phyloP scores from a whole-genome alignment of 1,284 basidiomycete genomes.

The Leccinum olivaceoglutinosum region DNA sequence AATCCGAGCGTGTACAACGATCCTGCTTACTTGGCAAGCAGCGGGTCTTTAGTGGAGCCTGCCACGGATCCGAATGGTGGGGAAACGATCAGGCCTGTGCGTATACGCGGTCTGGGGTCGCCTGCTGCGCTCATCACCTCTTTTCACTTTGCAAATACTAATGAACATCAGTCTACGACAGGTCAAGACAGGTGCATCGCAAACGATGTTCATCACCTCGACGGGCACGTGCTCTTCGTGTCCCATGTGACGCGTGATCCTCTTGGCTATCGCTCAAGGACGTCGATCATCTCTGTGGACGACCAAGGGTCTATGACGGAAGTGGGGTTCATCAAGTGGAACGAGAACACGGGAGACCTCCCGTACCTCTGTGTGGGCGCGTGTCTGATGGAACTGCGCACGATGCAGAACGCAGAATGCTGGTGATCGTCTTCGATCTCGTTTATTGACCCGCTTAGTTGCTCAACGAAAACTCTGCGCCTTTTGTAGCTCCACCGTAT shows the following conservation, averaged over 20 bases:
- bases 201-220: slow-evolving; percentile 18
- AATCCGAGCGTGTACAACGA: slow-evolving; percentile 25
- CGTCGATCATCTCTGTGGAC: slow-evolving; percentile 14
- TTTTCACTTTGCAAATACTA: background rate
- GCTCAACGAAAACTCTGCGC: background rate
- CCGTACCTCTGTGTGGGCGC: slow-evolving; percentile 5
- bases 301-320: slow-evolving; percentile 7
- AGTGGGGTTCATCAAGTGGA: slow-evolving; percentile 17
- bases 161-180: slow-evolving; percentile 22
- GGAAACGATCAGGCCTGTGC: slow-evolving; percentile 16
- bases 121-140: slow-evolving; percentile 1
- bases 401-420: background rate
- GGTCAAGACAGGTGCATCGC: slow-evolving; percentile 8
- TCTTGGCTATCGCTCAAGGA: background rate
- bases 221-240: slow-evolving; percentile 16
- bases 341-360: background rate
- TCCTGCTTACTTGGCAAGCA: slow-evolving; percentile 21
- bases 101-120: slow-evolving; percentile 13
- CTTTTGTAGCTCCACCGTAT: slow-evolving; percentile 3
- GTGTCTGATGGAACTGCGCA: slow-evolving; percentile 5
- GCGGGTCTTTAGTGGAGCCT: slow-evolving; percentile 23
- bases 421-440: slow-evolving; percentile 4
- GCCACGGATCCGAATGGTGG: slow-evolving; percentile 24
- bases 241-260: slow-evolving; percentile 2
- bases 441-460: background rate